These are phyloP conservation scores for Rhizodiscina lignyota DNA, from an alignment of 495 filamentous ascomycete genomes.

Conservation along the genomic window DNA sequence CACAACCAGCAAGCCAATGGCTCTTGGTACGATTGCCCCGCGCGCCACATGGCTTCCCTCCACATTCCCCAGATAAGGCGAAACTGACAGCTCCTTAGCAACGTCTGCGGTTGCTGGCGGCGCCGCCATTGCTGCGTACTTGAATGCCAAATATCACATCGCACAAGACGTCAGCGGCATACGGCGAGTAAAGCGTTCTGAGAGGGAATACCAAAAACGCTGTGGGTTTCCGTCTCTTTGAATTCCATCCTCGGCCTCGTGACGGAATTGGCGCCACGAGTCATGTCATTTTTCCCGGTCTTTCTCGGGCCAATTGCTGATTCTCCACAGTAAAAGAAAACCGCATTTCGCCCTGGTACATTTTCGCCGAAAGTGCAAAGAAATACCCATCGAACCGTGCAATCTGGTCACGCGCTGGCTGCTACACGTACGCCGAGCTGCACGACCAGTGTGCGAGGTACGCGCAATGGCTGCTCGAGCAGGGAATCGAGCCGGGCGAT, in stretches of 20 bases:
- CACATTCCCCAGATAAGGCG: too few relatives aligned
- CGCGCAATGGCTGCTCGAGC: not conserved
- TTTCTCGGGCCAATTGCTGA: constrained; percentile 9
- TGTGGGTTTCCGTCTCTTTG: too few relatives aligned
- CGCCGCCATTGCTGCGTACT: not conserved
- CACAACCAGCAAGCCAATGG: too few relatives aligned
- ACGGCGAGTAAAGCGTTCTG: too few relatives aligned
- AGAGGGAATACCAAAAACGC: too few relatives aligned
- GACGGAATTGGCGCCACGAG: too few relatives aligned
- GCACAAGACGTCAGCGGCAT: not conserved
- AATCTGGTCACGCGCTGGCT: constrained; percentile 51
- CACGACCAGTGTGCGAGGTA: constrained; percentile 34
- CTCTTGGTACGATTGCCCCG: too few relatives aligned
- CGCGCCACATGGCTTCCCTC: too few relatives aligned
- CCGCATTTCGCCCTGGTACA: constrained; percentile 43
- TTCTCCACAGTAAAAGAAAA: constrained; percentile 27
- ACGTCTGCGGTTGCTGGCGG: not conserved
- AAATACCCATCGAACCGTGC: constrained; percentile 27
- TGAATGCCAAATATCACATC: not conserved
- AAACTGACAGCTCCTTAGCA: too few relatives aligned
- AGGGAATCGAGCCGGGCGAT: not conserved
- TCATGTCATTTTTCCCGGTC: constrained; percentile 5
- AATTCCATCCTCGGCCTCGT: too few relatives aligned
- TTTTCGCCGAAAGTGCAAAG: constrained; percentile 41
- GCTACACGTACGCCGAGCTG: constrained; percentile 45